Evolutionary conservation across 2,329 filamentous ascomycete species (phyloP).

Genomic region (Cordyceps militaris): DNA sequence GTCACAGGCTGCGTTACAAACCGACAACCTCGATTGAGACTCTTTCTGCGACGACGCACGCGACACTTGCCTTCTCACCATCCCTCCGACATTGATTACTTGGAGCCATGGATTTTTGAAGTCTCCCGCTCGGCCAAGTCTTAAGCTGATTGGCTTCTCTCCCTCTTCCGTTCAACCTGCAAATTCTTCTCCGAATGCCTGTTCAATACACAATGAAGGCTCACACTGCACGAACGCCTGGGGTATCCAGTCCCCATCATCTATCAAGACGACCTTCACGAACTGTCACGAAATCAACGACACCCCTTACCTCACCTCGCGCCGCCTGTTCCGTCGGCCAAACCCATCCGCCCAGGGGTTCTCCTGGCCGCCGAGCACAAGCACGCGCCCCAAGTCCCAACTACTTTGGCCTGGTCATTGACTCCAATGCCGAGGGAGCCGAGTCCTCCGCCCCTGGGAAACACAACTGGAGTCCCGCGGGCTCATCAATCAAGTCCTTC

Average conservation of each 20-base stretch:
- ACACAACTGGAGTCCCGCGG: slow-evolving; percentile 68
- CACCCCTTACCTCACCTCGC: slow-evolving; percentile 46
- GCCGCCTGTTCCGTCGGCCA: slow-evolving; percentile 49
- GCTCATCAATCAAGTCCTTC: slow-evolving; percentile 64
- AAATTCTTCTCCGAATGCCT: not conserved
- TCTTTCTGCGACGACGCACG: not conserved
- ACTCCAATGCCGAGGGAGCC: slow-evolving; percentile 52
- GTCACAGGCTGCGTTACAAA: slow-evolving; percentile 11
- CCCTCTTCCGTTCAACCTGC: not conserved
- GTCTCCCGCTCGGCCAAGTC: not conserved
- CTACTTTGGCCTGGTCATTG: slow-evolving; percentile 74
- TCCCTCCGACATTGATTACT: not conserved
- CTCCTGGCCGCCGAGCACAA: slow-evolving; percentile 26
- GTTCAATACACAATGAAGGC: slow-evolving; percentile 12
- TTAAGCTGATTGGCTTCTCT: slow-evolving; percentile 4
- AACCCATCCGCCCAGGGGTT: slow-evolving; percentile 43
- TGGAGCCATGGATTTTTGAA: slow-evolving; percentile 7
- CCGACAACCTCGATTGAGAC: slow-evolving; percentile 1
- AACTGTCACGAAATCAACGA: slow-evolving; percentile 34
- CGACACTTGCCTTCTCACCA: not conserved
- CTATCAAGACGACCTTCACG: slow-evolving; percentile 9
- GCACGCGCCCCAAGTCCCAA: slow-evolving; percentile 61
- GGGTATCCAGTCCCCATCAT: slow-evolving; percentile 9
- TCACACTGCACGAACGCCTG: slow-evolving; percentile 10
- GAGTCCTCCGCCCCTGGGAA: slow-evolving; percentile 57